Conservation (phyloP, 2,329 filamentous ascomycete species). For the Reticulascus tulasneorum region DNA sequence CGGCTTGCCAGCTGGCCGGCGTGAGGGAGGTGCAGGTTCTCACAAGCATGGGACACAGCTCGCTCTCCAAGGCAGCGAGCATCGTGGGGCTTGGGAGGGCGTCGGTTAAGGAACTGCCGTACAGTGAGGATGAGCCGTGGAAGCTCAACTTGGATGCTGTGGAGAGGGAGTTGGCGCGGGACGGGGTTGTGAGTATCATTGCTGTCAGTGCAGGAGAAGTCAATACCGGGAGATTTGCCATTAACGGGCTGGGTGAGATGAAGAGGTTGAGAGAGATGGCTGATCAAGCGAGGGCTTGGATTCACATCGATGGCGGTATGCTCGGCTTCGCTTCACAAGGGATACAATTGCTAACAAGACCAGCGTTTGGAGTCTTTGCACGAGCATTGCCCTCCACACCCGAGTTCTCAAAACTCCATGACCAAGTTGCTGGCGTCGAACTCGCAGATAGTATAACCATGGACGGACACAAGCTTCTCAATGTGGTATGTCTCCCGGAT, state of each 20-base stretch:
- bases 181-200: conserved; percentile 66
- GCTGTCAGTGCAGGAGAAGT: conserved; percentile 84
- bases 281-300: conserved; percentile 72
- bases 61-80: conserved; percentile 76
- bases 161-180: conserved; percentile 51
- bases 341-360: background rate
- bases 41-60: conserved; percentile 80
- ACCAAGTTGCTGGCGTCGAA: conserved; percentile 61
- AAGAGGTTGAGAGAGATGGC: conserved; percentile 62
- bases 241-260: conserved; percentile 56
- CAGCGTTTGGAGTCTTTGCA: conserved; percentile 81
- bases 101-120: conserved; percentile 59
- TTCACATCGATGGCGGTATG: conserved; percentile 77
- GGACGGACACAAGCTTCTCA: conserved; percentile 88
- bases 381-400: conserved; percentile 55
- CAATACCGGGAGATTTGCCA: conserved; percentile 79
- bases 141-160: conserved; percentile 64
- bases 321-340: conserved; percentile 3
- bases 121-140: conserved; percentile 55
- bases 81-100: conserved; percentile 73
- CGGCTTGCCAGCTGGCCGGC: conserved; percentile 60
- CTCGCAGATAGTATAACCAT: conserved; percentile 83
- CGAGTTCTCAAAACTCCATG: conserved; percentile 52
- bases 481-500: conserved; percentile 56
- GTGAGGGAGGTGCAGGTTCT: conserved; percentile 70